Conservation (phyloP, 2,329 filamentous ascomycete genomes). For the Penicillium oxalicum region DNA sequence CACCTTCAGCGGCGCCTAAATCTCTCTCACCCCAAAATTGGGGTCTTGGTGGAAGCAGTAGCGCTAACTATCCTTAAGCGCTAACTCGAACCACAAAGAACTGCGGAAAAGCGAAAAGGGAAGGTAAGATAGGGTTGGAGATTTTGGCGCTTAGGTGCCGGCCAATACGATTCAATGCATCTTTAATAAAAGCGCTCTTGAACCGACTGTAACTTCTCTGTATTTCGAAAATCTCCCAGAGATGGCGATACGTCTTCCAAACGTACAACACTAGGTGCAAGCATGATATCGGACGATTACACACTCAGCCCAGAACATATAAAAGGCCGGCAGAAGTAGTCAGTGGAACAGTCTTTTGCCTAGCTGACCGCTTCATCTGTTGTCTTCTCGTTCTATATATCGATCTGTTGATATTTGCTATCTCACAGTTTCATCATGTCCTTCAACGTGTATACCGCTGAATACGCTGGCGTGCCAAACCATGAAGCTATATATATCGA, state of each 20-base stretch:
- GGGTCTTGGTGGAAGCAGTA: neutral
- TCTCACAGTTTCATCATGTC: neutral
- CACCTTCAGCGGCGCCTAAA: too few species aligned
- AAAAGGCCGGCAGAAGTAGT: neutral
- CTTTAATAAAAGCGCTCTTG: too few species aligned
- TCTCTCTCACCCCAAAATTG: too few species aligned
- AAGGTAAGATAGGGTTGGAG: too few species aligned
- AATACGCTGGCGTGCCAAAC: conserved; percentile 2
- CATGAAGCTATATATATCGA: conserved; percentile 4
- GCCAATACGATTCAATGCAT: too few species aligned
- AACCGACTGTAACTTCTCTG: neutral
- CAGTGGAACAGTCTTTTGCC: neutral
- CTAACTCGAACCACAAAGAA: too few species aligned
- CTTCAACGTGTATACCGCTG: neutral
- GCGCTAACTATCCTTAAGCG: neutral
- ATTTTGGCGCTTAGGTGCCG: too few species aligned
- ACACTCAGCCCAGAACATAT: neutral
- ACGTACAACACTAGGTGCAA: too few species aligned
- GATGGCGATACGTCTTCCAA: too few species aligned
- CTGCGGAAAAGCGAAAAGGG: too few species aligned
- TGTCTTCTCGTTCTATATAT: neutral
- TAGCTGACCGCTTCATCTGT: neutral
- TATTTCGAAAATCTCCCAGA: neutral
- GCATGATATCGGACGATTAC: too few species aligned
- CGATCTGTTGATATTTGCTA: neutral